Conservation (phyloP, 2,329 filamentous ascomycete species). For the Neopestalotiopsis clavispora region DNA sequence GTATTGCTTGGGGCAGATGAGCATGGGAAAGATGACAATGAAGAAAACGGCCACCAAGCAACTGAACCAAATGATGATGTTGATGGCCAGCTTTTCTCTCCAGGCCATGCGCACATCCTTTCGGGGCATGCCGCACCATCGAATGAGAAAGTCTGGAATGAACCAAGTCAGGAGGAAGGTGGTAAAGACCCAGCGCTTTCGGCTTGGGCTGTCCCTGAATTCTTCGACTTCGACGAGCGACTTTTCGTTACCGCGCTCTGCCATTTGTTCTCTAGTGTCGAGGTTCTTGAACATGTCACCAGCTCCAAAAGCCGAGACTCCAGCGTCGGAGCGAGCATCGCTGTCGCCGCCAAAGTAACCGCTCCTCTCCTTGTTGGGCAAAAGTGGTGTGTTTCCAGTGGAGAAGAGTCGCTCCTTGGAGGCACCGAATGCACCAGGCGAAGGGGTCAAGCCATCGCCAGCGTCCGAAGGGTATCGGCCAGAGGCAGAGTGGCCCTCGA, state of each 20-base stretch:
- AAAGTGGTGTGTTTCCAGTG: constrained; percentile 60
- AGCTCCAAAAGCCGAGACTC: constrained; percentile 85
- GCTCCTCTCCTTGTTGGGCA: constrained; percentile 75
- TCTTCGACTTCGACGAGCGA: constrained; percentile 90
- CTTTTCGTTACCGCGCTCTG: constrained; percentile 92
- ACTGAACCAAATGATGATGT: constrained; percentile 92
- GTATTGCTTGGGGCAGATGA: constrained; percentile 91
- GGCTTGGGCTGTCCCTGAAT: constrained; percentile 74
- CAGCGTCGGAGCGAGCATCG: constrained; percentile 89
- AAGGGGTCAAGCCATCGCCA: constrained; percentile 64
- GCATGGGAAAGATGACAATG: constrained; percentile 82
- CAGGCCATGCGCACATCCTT: constrained; percentile 93
- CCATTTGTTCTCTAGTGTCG: constrained; percentile 91
- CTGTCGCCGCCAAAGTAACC: constrained; percentile 84
- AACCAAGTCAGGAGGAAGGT: constrained; percentile 87
- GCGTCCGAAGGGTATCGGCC: constrained; percentile 65
- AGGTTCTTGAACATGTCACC: constrained; percentile 99
- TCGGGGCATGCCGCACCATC: constrained; percentile 78
- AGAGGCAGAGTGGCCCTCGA: constrained; percentile 65
- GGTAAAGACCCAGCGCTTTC: constrained; percentile 88
- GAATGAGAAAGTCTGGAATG: constrained; percentile 83
- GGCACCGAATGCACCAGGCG: constrained; percentile 61
- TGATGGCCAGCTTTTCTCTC: constrained; percentile 98
- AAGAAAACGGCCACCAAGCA: constrained; percentile 84
- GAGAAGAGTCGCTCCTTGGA: constrained; percentile 66